Evolutionary conservation across 2,329 filamentous ascomycete genomes (phyloP).

Genomic region (Periconia macrospinosa): DNA sequence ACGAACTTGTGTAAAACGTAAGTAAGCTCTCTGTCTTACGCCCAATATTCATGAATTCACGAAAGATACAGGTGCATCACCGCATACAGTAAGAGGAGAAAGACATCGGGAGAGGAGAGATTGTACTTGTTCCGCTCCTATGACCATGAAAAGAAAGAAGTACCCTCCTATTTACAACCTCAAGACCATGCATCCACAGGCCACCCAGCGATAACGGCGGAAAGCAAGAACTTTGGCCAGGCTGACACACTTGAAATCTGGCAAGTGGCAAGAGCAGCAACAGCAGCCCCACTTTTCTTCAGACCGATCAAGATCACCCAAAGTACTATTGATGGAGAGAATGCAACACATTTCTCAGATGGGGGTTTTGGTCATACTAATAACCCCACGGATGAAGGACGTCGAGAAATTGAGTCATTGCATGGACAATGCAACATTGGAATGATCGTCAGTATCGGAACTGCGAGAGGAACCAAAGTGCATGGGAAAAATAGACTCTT

Average conservation of each 20-base stretch:
- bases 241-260: slow-evolving; percentile 3
- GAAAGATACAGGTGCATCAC: no score
- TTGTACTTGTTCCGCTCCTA: neutral
- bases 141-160: neutral
- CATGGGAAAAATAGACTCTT: no score
- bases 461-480: neutral
- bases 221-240: slow-evolving; percentile 2
- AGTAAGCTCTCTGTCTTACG: no score
- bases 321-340: neutral
- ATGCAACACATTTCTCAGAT: slow-evolving; percentile 2
- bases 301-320: neutral
- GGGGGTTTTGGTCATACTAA: slow-evolving; percentile 6
- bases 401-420: slow-evolving; percentile 4
- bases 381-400: slow-evolving; percentile 5
- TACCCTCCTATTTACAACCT: neutral
- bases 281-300: slow-evolving; percentile 9
- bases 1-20: no score
- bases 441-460: slow-evolving; percentile 7
- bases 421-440: slow-evolving; percentile 5
- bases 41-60: no score
- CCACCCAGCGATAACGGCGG: neutral
- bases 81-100: no score
- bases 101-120: no score
- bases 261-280: slow-evolving; percentile 8
- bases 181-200: no score